These are phyloP conservation scores for Tricholoma terreum DNA, from an alignment of 768 basidiomycete species.

Conservation along the genomic window DNA sequence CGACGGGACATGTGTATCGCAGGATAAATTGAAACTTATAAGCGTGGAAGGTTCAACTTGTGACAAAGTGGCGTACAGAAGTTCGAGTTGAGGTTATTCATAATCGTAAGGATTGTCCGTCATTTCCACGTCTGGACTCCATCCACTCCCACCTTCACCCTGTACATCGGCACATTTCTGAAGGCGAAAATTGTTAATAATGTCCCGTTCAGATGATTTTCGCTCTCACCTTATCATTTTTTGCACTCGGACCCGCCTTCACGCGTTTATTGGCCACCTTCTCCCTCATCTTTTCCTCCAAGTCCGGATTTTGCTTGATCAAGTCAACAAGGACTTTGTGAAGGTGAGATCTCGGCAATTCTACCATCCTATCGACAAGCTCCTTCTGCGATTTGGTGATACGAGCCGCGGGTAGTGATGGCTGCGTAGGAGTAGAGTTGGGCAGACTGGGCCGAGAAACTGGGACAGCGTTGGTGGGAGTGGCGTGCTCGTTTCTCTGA, in stretches of 20 bases:
- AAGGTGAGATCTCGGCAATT: background rate
- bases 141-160: background rate
- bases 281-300: background rate
- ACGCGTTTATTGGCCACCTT: background rate
- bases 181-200: background rate
- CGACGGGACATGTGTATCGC: too few species aligned
- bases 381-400: background rate
- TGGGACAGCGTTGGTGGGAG: background rate
- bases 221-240: background rate
- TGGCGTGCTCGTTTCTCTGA: background rate
- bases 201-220: background rate
- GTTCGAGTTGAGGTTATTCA: too few species aligned
- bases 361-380: background rate
- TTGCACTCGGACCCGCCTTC: background rate
- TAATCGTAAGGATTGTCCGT: background rate
- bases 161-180: background rate
- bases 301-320: background rate
- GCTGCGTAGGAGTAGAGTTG: background rate
- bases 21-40: too few species aligned
- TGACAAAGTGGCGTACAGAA: too few species aligned
- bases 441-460: background rate
- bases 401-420: background rate
- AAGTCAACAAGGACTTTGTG: background rate
- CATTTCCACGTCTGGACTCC: background rate
- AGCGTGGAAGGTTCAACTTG: too few species aligned